Evolutionary conservation across 768 basidiomycete species (phyloP).

Genomic region (Pholiota conissans): DNA sequence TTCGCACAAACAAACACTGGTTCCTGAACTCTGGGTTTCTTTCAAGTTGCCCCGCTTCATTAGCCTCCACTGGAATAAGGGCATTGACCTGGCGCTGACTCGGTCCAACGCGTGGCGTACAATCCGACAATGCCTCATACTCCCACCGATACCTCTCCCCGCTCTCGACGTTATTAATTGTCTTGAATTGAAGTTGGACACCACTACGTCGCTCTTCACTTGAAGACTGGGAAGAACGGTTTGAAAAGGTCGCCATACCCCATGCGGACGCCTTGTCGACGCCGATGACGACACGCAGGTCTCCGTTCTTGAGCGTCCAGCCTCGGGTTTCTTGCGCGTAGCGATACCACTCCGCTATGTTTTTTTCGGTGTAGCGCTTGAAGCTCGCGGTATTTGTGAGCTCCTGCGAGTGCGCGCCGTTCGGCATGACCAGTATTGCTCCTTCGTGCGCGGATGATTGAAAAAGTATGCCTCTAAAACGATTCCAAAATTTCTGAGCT

Average conservation of each 20-base stretch:
- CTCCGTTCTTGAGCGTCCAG: slow-evolving; percentile 16
- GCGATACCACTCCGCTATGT: slow-evolving; percentile 13
- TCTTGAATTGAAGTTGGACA: neutral
- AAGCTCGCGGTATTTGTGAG: slow-evolving; percentile 3
- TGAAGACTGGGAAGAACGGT: too few species aligned
- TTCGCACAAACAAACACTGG: neutral
- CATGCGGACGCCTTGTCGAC: slow-evolving; percentile 21
- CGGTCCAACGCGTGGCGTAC: neutral
- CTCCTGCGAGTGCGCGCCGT: slow-evolving; percentile 10
- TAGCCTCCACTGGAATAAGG: neutral
- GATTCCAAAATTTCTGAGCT: neutral
- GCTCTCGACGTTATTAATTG: neutral
- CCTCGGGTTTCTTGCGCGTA: slow-evolving; percentile 13
- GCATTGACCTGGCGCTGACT: neutral
- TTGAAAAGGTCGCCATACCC: slow-evolving; percentile 21
- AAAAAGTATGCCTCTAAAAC: neutral
- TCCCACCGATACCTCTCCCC: neutral
- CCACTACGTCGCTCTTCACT: too few species aligned
- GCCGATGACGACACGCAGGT: slow-evolving; percentile 24
- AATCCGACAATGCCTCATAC: neutral
- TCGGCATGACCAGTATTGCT: slow-evolving; percentile 16
- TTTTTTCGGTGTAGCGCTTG: slow-evolving; percentile 1
- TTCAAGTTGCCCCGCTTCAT: neutral
- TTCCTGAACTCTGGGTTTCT: neutral
- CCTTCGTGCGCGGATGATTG: slow-evolving; percentile 11